phyloP scores from a whole-genome alignment of 768 basidiomycete genomes.

The Suillus sp. region DNA sequence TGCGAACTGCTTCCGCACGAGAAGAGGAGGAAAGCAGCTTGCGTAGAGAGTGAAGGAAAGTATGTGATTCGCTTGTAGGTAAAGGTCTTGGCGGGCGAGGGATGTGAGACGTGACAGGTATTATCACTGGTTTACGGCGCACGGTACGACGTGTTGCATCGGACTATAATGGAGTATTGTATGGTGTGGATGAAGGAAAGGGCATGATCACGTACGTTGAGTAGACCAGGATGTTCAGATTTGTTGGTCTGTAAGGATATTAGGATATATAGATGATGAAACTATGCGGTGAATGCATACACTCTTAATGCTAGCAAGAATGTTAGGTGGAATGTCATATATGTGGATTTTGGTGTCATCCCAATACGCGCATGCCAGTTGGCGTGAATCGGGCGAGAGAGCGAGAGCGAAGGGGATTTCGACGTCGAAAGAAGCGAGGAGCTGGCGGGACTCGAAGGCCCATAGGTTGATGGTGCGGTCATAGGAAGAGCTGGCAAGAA shows the following conservation, averaged over 20 bases:
- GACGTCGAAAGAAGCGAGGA: too few relatives aligned
- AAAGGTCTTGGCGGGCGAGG: neutral
- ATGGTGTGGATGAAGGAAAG: neutral
- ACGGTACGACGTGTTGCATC: neutral
- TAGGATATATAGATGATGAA: neutral
- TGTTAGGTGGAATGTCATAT: neutral
- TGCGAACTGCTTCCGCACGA: neutral
- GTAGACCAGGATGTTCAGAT: neutral
- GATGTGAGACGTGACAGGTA: neutral
- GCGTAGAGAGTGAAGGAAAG: neutral
- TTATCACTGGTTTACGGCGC: neutral
- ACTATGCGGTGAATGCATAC: neutral
- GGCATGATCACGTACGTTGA: neutral
- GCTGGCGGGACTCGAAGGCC: too few relatives aligned
- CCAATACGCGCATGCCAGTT: neutral
- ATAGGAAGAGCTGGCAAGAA: too few relatives aligned
- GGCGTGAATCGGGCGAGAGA: neutral
- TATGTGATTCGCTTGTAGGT: too few relatives aligned
- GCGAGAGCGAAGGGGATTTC: neutral
- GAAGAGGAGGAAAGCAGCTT: neutral
- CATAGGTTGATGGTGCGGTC: too few relatives aligned
- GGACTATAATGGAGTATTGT: neutral
- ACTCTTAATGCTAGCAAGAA: neutral
- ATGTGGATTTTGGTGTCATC: neutral
- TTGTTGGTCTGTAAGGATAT: neutral